Percentiles rank a stretch among this genome's conserved stretches.
phyloP scores from a whole-genome alignment of 108 stramenopile species.

The Cylindrotheca closterium region DNA sequence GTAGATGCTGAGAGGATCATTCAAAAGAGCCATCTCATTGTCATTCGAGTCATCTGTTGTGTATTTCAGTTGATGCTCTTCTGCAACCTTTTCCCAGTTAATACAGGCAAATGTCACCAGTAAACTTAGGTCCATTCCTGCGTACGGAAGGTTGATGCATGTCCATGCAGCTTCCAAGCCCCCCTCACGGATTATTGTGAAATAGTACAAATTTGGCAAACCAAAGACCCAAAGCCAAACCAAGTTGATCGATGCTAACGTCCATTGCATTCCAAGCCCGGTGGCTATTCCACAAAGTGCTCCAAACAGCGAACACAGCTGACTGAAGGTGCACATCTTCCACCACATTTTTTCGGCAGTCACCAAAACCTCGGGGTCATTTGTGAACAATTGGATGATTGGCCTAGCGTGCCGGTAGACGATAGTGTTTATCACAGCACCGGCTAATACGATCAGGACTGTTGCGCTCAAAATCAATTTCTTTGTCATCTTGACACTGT shows the following conservation, averaged over 20 bases:
- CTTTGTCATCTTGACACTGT: constrained; percentile 13
- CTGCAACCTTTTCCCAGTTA: constrained; percentile 35
- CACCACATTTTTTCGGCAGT: constrained; percentile 32
- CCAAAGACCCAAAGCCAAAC: constrained; percentile 36
- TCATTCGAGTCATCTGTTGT: no score
- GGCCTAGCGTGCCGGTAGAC: constrained; percentile 12
- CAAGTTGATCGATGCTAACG: constrained; percentile 25
- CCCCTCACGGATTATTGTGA: constrained; percentile 6
- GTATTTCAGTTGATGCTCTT: no score
- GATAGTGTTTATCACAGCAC: constrained; percentile 2
- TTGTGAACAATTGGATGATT: constrained; percentile 26
- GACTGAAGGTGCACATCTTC: constrained; percentile 13
- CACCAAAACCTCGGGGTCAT: constrained; percentile 11
- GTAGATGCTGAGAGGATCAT: no score
- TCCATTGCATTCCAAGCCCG: constrained; percentile 46
- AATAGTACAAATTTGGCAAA: constrained; percentile 30
- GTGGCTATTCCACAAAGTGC: constrained; percentile 21
- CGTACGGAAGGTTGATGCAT: constrained; percentile 41
- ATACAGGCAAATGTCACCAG: constrained; percentile 13
- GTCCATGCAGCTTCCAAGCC: constrained; percentile 37
- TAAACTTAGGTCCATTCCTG: constrained; percentile 24
- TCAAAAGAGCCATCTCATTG: no score
- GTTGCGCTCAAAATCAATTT: constrained; percentile 9
- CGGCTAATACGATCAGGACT: not conserved
- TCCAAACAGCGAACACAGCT: constrained; percentile 14